Conservation (phyloP, 192 early-diverging fungal species). For the Phlyctochytrium bullatum region DNA sequence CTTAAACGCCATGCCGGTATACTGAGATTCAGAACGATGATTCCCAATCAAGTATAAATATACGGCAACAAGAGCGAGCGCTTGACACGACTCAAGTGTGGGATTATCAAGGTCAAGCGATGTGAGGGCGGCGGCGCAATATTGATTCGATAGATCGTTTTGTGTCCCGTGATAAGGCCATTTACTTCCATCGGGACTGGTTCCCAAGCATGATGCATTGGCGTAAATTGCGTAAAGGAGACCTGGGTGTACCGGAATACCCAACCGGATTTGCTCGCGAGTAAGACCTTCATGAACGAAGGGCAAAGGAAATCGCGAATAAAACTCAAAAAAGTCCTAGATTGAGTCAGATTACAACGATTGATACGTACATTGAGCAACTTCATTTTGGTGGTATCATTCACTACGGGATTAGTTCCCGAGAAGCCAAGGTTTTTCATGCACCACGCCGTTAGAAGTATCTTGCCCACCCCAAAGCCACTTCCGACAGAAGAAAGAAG, state of each 20-base stretch:
- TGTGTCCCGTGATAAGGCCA: background rate
- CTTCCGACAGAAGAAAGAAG: background rate
- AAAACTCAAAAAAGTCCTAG: background rate
- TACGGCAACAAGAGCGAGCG: background rate
- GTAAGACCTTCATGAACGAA: background rate
- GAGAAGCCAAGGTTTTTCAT: background rate
- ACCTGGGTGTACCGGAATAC: background rate
- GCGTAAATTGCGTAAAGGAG: background rate
- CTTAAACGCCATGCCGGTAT: background rate
- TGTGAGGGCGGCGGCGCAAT: background rate
- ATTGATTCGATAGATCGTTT: background rate
- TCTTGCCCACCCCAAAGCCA: background rate
- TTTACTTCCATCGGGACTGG: background rate
- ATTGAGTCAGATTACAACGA: background rate
- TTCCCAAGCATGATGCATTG: background rate
- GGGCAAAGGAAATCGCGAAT: background rate
- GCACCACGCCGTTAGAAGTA: background rate
- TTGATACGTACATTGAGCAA: background rate
- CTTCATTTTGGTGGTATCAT: background rate
- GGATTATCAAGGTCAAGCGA: conserved; percentile 1
- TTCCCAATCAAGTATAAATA: background rate
- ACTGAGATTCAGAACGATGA: background rate
- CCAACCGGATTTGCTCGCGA: background rate
- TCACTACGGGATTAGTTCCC: background rate
- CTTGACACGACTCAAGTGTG: background rate